Evolutionary conservation across 2,329 filamentous ascomycete genomes (phyloP).

Genomic region (Talaromyces sp.): DNA sequence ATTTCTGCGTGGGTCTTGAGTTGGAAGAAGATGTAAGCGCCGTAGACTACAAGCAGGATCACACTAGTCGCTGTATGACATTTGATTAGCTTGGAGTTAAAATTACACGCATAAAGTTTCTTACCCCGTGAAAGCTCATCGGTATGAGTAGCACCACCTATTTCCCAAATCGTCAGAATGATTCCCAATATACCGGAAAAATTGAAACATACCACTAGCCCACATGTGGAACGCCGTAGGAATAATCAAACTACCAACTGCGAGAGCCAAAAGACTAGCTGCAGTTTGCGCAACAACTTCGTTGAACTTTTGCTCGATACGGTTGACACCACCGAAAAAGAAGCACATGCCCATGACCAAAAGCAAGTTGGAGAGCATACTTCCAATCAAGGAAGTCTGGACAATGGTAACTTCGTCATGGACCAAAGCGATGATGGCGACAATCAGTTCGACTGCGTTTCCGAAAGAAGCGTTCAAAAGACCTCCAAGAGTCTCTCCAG

Average conservation of each 20-base stretch:
- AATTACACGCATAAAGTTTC: not conserved
- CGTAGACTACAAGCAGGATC: conserved; percentile 81
- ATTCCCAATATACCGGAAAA: not conserved
- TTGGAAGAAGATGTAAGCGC: conserved; percentile 82
- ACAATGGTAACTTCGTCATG: conserved; percentile 77
- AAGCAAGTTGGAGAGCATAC: conserved; percentile 85
- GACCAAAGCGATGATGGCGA: conserved; percentile 76
- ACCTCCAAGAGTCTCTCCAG: conserved; percentile 82
- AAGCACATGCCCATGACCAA: conserved; percentile 90
- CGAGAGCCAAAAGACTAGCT: conserved; percentile 72
- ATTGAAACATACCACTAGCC: conserved; percentile 35
- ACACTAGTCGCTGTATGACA: conserved; percentile 54
- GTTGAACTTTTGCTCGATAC: conserved; percentile 85
- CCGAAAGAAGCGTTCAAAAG: conserved; percentile 87
- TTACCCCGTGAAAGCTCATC: conserved; percentile 18
- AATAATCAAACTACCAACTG: conserved; percentile 79
- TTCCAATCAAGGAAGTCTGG: conserved; percentile 87
- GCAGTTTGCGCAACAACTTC: conserved; percentile 87
- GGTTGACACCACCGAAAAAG: conserved; percentile 77
- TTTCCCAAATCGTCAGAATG: not conserved
- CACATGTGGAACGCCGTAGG: conserved; percentile 77
- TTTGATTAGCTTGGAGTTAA: not conserved
- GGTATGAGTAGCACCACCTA: conserved; percentile 13
- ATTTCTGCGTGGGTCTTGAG: conserved; percentile 77
- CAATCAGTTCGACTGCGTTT: conserved; percentile 85